Evolutionary conservation across 139 green algal species (phyloP), one percentile per base, ranked within the genome.

Genomic region (Pedinophyceae sp.): DNA sequence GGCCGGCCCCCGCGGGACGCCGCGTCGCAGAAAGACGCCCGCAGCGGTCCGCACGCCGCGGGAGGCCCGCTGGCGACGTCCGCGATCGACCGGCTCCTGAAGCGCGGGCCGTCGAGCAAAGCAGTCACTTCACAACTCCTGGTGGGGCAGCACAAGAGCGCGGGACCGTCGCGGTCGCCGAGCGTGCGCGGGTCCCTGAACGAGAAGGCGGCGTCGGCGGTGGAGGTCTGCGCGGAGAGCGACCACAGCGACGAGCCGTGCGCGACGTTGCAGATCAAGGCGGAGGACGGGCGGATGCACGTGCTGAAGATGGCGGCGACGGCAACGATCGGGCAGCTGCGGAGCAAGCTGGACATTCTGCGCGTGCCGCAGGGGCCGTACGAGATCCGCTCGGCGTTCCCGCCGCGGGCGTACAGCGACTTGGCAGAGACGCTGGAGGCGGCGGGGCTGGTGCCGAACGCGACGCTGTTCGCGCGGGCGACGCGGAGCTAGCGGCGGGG

Each of bases 241-340:
- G 34, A 26, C 49, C 17, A 29, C 24, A 54, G 17, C 51, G 23
- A 10, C 39, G 13, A 40, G n/a, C n/a, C n/a, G n/a, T n/a, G n/a
- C n/a, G n/a, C n/a, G n/a, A n/a, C n/a, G n/a, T n/a, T 73, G 22
- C 66, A 75, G 55, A 59, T 81, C 25, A 78, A 78, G 53, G 72
- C 58, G 46, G 56, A 74, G 46, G 64, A 78, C 38, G 73, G 73
- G 56, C 66, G 74, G 53, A 78, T 61, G 19, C 71, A 68, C 48
- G 70, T 78, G 13, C 13, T 81, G 3, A 72, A 65, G 61, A 18
- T 78, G 10, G 30, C 64, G 27, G 72, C 67, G 41, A 59, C 66
- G 10, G 69, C 71, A 52, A 75, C 54, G 0, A 59, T 80, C 3
- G 57, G 39, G n/a, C 48, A n/a, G 2, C 58, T 81, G 50, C 49